phyloP scores from a whole-genome alignment of 768 basidiomycete genomes.

The Termitomyces titanicus region DNA sequence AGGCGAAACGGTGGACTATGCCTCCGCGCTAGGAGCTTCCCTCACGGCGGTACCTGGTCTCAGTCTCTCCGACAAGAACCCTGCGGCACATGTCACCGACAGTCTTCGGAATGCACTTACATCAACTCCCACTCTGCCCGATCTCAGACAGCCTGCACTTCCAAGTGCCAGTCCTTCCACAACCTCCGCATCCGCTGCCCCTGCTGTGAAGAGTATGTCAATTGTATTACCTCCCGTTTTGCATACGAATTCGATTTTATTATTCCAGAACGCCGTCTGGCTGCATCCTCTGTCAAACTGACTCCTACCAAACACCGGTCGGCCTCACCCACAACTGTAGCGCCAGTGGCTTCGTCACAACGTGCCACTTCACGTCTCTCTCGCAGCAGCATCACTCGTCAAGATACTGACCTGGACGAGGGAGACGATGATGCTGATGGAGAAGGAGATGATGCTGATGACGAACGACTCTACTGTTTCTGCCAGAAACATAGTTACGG shows the following conservation, averaged over 20 bases:
- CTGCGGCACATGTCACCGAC: slow-evolving; percentile 39
- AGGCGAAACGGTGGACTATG: slow-evolving; percentile 39
- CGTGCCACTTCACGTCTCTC: slow-evolving; percentile 46
- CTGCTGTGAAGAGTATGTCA: slow-evolving; percentile 39
- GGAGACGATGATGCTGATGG: slow-evolving; percentile 39
- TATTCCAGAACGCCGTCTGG: slow-evolving; percentile 36
- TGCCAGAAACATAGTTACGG: slow-evolving; percentile 49
- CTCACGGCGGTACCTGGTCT: slow-evolving; percentile 7
- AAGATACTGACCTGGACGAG: slow-evolving; percentile 32
- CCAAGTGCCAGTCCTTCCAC: slow-evolving; percentile 16
- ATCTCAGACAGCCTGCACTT: slow-evolving; percentile 21
- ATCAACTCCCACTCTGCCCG: slow-evolving; percentile 27
- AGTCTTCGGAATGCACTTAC: slow-evolving; percentile 38
- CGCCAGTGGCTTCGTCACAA: slow-evolving; percentile 24
- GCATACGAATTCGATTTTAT: background rate
- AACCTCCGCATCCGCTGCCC: slow-evolving; percentile 20
- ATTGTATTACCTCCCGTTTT: background rate
- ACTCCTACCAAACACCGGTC: slow-evolving; percentile 38
- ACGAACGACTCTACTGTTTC: slow-evolving; percentile 48
- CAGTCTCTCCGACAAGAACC: slow-evolving; percentile 13
- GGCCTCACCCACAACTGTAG: slow-evolving; percentile 37
- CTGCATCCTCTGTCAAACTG: slow-evolving; percentile 40
- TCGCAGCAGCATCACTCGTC: slow-evolving; percentile 34
- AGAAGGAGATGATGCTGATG: slow-evolving; percentile 42
- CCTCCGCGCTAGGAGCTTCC: slow-evolving; percentile 13